Evolutionary conservation across 805 yeast species (phyloP).

Genomic region (Cyberlindnera galapagoensis): DNA sequence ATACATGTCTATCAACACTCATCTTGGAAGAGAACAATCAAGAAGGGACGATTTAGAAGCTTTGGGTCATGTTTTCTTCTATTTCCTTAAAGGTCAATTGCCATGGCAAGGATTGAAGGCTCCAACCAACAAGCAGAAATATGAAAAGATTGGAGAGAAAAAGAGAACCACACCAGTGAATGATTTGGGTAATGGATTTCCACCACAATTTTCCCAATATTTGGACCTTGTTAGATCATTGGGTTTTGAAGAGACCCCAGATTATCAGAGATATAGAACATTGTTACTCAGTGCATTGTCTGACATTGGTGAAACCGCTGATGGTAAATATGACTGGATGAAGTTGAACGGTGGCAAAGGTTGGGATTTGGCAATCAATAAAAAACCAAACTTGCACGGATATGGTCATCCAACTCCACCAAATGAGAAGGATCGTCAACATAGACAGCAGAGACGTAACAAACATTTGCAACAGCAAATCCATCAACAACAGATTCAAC

Average conservation of each 20-base stretch:
- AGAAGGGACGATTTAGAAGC: conserved; percentile 81
- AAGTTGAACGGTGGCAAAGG: conserved; percentile 73
- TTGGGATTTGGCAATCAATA: conserved; percentile 71
- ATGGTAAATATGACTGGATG: conserved; percentile 78
- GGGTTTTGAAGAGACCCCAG: conserved; percentile 76
- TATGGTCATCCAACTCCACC: conserved; percentile 67
- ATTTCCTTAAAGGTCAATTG: conserved; percentile 69
- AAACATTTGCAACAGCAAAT: conserved; percentile 24
- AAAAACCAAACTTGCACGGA: conserved; percentile 76
- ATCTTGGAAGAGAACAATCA: conserved; percentile 76
- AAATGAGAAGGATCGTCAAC: conserved; percentile 24
- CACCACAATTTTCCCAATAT: conserved; percentile 70
- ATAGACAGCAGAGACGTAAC: conserved; percentile 25
- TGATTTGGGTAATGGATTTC: conserved; percentile 55
- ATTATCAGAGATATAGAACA: conserved; percentile 59
- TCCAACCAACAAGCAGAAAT: conserved; percentile 76
- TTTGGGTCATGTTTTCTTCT: conserved; percentile 75
- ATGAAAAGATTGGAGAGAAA: conserved; percentile 79
- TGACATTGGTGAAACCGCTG: conserved; percentile 52
- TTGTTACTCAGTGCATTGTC: conserved; percentile 54
- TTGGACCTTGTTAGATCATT: conserved; percentile 60
- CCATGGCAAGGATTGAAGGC: conserved; percentile 93
- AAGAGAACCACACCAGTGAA: conserved; percentile 63
- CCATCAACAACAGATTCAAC: conserved; percentile 16
- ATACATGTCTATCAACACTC: conserved; percentile 86